Base-by-base conservation (phyloP, 2,329 filamentous ascomycete genomes). In the Cordyceps cateniannulata region DNA sequence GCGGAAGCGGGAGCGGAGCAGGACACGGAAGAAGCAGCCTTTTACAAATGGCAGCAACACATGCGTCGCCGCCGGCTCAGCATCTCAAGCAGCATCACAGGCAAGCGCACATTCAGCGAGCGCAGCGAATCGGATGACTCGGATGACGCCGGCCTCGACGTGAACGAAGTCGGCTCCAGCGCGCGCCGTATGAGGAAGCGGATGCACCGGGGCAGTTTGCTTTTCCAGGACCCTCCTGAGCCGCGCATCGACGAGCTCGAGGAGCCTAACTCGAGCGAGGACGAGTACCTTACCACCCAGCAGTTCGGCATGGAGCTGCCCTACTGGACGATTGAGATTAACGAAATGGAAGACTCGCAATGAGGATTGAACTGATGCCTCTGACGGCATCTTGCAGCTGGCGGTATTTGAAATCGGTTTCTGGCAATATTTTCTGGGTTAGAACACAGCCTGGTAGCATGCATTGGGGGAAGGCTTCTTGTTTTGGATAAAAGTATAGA, bases 61-160 rank as follows among this genome's bases (percentile, higher is more conserved):
- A 71, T 72, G 58, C 75, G 79, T 56, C 72, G 72, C 35, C 76
- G 76, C 45, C 74, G 81, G 25, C 76, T 80, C 68, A 81, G 77
- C 57, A 77, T 78, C 65, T 80, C 80, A 51, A 82, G 80, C 65
- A 82, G 79, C 69, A 78, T 82, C 59, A 53, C 51, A 5, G 79
- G 79, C 64, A 83, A 83, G 71, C 75, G 81, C 42, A 82, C 79
- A 27, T 77, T 82, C 64, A 81, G 76, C 66, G 81, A 83, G 67
- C 76, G 81, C 60, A 81, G 79, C 67, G 81, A 81, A 63, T 79
- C 78, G 9, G 80, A 81, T 62, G 71, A 75, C 61, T 72, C 76
- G 14, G 74, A 75, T 47, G 68, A 73, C 16, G 72, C 71, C 18
- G 66, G 72, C 20, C 70, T 73, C 44, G 77, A 80, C 42, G 72